Evolutionary conservation across 257 asterid genomes (phyloP), one percentile per base, ranked within the genome.

Genomic region (Capsicum chinense): DNA sequence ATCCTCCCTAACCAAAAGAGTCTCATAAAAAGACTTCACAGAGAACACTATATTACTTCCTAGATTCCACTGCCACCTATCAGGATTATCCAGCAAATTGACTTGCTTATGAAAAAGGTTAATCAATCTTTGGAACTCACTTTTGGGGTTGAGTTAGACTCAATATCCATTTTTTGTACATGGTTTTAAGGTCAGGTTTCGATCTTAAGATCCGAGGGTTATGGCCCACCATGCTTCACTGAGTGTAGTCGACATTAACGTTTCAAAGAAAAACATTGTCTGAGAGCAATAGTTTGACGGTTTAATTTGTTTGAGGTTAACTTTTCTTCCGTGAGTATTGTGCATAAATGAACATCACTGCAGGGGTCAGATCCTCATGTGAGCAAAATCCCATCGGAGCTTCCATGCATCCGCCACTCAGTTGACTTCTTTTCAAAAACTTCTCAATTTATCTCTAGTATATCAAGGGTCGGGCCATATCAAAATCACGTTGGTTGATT

Each of bases 401-500:
- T 67, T 67, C 74, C 11, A 67, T 9, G 16, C 74, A 2, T 1
- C 33, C 33, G 33, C 33, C 33, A 7, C 48, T 14, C 19, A 68
- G 7, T 68, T 37, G 39, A 68, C 14, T 68, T 26, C 11, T 68
- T 68, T 3, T 5, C 3, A 13, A 15, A 15, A 37, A 68, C 37
- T 37, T 3, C 15, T 68, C 52, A 37, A 67, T 37, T 14, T 67
- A 67, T 15, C 52, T 67, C 76, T 14, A 21, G 52, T 37, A 68
- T 68, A 35, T 14, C 12, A 67, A 68, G 76, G 76, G 76, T 68
- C 13, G 13, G 21, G 21, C 21, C 26, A 68, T 67, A 67, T 67
- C 50, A 37, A 68, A n/a, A 15, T 68, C 76, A 7, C 52, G 39
- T 37, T 68, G 76, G 76, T 68, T 68, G 52, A 68, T 68, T 68